Base-by-base conservation (phyloP, 1,284 basidiomycete genomes). In the Cryptococcus amylolentus region DNA sequence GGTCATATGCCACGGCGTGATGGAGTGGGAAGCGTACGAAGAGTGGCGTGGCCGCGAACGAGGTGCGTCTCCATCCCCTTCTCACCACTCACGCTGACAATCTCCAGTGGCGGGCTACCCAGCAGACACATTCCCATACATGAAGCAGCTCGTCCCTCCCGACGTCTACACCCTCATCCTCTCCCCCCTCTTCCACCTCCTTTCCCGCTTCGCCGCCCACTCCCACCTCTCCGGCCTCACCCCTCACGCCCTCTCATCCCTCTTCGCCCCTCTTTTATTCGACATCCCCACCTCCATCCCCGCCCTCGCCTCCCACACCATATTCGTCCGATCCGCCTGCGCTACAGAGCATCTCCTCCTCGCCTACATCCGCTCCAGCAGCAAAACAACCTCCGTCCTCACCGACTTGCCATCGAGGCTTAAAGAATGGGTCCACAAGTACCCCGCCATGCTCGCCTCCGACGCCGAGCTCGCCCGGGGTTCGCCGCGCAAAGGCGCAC, bases 321-420 rank as follows among this genome's bases (percentile, higher is more conserved):
- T 86, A 67, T 95, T 91, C 70, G 84, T 93, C 45, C 85, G 87
- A 49, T 81, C 88, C 16, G 86, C 88, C 2, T 85, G 86, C 41
- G 91, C 92, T 0, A 88, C 88, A 55, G 92, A 96, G 71, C 92
- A 96, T 64, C 79, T 96, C 50, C 79, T 95, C 12, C 83, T 95
- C 16, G 82, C 89, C 0, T 92, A 87, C 72, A 87, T 95, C 56
- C 84, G 92, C 18, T 87, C 85, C 1, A 23, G 23, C 23, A 3
- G 79, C 86, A 89, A 62, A 84, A 88, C 59, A 81, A 81, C 67
- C 35, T 83, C 82, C 54, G 76, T 84, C 3, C 80, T 84, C 2
- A 80, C 72, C 4, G 63, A 85, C 5, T 84, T 91, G 8, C 88
- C 90, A 3, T 83, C 83, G 27, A 83, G 88, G 14, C 83, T 93